Evolutionary conservation across 306 rosid genomes (phyloP).

Genomic region (Cyclanthera cordifolia): DNA sequence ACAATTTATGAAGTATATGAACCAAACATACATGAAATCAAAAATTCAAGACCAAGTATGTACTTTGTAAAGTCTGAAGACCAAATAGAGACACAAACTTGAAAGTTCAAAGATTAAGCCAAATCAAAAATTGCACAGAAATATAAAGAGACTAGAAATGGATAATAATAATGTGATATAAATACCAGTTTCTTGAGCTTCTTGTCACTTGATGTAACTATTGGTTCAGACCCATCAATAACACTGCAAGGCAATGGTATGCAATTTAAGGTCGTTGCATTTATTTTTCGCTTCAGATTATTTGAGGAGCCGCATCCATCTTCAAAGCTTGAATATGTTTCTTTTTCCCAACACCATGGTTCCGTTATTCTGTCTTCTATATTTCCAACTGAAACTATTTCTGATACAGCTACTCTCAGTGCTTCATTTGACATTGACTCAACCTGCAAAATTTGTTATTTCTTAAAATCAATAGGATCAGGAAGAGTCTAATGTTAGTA

Average conservation of each 20-base stretch:
- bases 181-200: constrained; percentile 10
- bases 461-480: neutral
- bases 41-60: too few species aligned
- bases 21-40: too few species aligned
- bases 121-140: neutral
- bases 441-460: neutral
- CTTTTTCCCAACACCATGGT: neutral
- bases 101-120: too few species aligned
- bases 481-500: neutral
- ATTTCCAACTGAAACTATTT: neutral
- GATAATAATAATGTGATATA: neutral
- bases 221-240: neutral
- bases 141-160: neutral
- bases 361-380: neutral
- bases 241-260: constrained; percentile 6
- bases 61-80: too few species aligned
- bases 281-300: constrained; percentile 6
- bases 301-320: neutral
- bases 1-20: too few species aligned
- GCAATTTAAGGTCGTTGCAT: constrained; percentile 2
- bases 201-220: neutral
- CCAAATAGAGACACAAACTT: too few species aligned
- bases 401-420: neutral
- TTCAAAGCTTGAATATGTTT: neutral
- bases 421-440: neutral